Evolutionary conservation across 1,139 yeast genomes (phyloP), one percentile per base, ranked within the genome.

Genomic region (Geotrichum carabidarum): DNA sequence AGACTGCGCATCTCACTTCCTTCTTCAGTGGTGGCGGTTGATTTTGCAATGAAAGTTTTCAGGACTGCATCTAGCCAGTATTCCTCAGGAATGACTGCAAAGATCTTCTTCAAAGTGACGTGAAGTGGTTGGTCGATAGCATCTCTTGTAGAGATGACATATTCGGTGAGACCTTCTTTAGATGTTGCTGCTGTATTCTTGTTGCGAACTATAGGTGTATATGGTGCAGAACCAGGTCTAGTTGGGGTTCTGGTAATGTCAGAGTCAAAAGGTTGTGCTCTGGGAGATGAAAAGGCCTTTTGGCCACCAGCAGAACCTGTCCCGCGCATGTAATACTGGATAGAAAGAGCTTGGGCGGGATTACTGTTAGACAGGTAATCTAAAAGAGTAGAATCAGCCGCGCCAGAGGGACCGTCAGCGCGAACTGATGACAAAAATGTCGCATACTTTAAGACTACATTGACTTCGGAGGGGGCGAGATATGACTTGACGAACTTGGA

Each of bases 21-120:
- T 35, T 81, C 85, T 47, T 72, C 74, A 0, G 84, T 74, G 53
- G 76, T 76, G 8, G 79, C 74, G 71, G 88, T 88, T 0, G 95
- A 82, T 66, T 88, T 89, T 2, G 90, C 87, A 36, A 80, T 75
- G 14, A 83, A 74, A 0, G 86, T 84, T 46, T 78, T 79, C 37
- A 85, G 68, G 1, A 83, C 78, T 60, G 84, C 88, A 35, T 80
- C 82, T 58, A 78, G 77, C 84, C 89, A 83, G 50, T 74, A 75
- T 14, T 80, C 82, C 41, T 75, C 68, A 1, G 96, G 95, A 15
- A 89, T 70, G 2, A 71, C 72, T 17, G 75, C 77, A 58, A 74
- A 70, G 3, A 87, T 90, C 57, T 76, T 79, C 52, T 83, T 85
- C 61, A 78, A 81, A 12, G 88, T 77, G 62, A 85, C 87, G 58